Conservation (phyloP, 139 green algal genomes). For the Ulvella scutata region DNA sequence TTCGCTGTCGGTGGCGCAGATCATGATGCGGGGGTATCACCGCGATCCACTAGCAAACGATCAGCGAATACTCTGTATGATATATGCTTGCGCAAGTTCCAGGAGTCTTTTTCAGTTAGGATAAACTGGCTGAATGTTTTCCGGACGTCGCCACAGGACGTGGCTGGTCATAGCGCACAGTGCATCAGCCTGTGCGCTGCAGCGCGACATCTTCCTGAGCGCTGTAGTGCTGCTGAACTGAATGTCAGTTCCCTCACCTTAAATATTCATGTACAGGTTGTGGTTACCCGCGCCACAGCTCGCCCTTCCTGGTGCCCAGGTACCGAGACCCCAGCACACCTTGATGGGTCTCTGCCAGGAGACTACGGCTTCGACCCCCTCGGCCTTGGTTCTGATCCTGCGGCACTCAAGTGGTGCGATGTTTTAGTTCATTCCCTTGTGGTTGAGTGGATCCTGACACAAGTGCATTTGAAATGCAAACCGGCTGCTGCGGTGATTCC, state of each 20-base stretch:
- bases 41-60: too few relatives aligned
- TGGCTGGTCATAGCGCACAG: background rate
- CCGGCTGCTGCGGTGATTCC: background rate
- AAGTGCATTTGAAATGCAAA: background rate
- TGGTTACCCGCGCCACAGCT: background rate
- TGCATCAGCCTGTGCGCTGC: background rate
- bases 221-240: too few relatives aligned
- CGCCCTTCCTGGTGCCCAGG: conserved; percentile 27
- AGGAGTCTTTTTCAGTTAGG: too few relatives aligned
- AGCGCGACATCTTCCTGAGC: too few relatives aligned
- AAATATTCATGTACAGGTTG: background rate
- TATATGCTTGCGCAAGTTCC: too few relatives aligned
- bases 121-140: background rate
- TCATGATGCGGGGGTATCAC: too few relatives aligned
- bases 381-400: conserved; percentile 56
- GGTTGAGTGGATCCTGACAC: background rate
- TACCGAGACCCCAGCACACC: conserved; percentile 24
- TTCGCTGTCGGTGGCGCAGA: too few relatives aligned
- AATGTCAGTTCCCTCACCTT: too few relatives aligned
- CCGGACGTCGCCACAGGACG: background rate
- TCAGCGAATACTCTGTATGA: too few relatives aligned
- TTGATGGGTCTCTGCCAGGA: conserved; percentile 22
- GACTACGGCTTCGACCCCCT: conserved; percentile 73
- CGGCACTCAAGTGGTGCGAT: conserved; percentile 54
- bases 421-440: background rate